Percentiles rank a stretch among this genome's conserved stretches.
phyloP scores from a whole-genome alignment of 129 eudicot genomes.

The sunflower (Helianthus annuus) region DNA sequence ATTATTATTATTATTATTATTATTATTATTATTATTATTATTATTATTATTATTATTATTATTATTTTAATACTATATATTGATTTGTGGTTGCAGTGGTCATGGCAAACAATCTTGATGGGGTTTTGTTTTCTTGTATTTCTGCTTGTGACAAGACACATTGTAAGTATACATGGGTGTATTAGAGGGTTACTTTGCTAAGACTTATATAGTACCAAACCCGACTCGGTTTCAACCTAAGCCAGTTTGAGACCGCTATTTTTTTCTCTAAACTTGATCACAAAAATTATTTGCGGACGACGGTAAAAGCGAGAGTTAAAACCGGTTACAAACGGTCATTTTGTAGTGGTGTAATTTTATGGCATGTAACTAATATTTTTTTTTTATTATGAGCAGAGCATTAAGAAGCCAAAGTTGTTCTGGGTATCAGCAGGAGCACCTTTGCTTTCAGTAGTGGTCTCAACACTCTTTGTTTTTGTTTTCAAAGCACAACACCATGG shows the following conservation, averaged over 20 bases:
- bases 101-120: constrained; percentile 97
- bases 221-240: no score
- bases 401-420: constrained; percentile 79
- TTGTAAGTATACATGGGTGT: constrained; percentile 44
- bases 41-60: neutral
- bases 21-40: neutral
- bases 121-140: constrained; percentile 82
- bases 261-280: no score
- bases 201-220: no score
- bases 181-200: neutral
- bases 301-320: no score
- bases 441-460: constrained; percentile 68
- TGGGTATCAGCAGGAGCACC: constrained; percentile 99
- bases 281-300: no score
- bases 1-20: no score
- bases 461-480: constrained; percentile 68
- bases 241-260: no score
- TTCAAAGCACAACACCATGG: constrained; percentile 75
- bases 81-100: constrained; percentile 69
- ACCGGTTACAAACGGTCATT: no score
- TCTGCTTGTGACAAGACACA: constrained; percentile 69
- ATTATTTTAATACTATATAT: neutral
- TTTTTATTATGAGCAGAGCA: constrained; percentile 53
- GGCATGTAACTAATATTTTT: neutral
- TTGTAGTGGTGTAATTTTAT: neutral